Evolutionary conservation across 176 grass and related monocot genomes (phyloP), one percentile per base, ranked within the genome.

Genomic region (Aegilops bicornis): DNA sequence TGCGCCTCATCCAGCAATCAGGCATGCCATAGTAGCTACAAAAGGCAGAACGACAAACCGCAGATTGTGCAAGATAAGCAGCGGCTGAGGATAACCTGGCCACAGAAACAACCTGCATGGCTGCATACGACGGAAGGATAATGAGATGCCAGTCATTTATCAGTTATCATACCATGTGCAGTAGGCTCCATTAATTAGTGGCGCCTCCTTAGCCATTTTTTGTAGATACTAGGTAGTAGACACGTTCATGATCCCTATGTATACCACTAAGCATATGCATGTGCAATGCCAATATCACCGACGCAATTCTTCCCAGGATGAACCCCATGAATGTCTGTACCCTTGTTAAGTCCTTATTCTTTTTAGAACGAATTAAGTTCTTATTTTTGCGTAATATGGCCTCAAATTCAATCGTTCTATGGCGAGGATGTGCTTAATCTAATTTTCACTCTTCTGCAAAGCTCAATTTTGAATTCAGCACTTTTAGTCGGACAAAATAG

Each of bases 181-280:
- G 64, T 79, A 74, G 78, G 50, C 50, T 76, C 24, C 12, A 8
- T 59, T 78, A 75, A 5, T 58, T 83, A 69, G 56, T 66, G 22
- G 1, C 8, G 66, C 59, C 6, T 16, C 37, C 30, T 13, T 16
- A 16, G 36, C 23, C 56, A 59, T 80, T 80, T 14, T 39, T 50
- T 86, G 78, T 86, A 89, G 14, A 86, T 76, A 69, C 16, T 79
- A 65, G 64, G 45, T 68, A 48, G 42, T 80, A 70, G 48, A 78
- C 48, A 11, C 23, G 69, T 37, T 31, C 8, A 25, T 33, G 69
- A 47, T 86, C 37, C 36, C 67, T 43, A 45, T 37, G 36, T 37
- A 42, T 0, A 19, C 20, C 62, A 29, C 3, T 37, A 64, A 29
- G 8, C 52, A 77, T 70, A 70, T 79, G 29, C 69, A 15, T 78